Evolutionary conservation across 192 early-diverging fungal genomes (phyloP), one percentile per base, ranked within the genome.

Genomic region (Coemansia aciculifera): DNA sequence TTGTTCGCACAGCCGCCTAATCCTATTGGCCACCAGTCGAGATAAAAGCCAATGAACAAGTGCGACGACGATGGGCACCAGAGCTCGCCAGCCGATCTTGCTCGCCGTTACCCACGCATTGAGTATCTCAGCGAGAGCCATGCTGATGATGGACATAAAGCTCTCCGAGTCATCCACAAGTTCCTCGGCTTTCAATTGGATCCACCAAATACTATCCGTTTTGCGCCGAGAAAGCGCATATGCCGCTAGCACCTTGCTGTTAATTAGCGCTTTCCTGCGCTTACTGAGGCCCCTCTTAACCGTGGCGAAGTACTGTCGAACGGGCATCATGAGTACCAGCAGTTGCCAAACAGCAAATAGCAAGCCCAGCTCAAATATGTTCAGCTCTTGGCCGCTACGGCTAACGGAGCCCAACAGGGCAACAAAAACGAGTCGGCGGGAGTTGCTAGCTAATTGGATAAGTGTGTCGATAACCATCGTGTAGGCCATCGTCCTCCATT

Each of bases 31-130:
- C 2, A 74, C 54, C 15, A 42, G 0, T 3, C 34, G 42, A 4
- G 67, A 67, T 12, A 65, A 9, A 2, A 52, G 5, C 42, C 59
- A 24, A 29, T 68, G 66, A 0, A 12, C 57, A 24, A 69, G 38
- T 7, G 63, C 65, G 15, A 73, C 56, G 15, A 49, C 27, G 21
- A 67, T 49, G 0, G 76, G 76, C 34, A 78, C 69, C 11, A 78
- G 6, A 15, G 66, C 67, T 3, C 52, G 59, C 76, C 76, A 78
- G 2, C 76, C 76, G 31, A 78, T 44, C 27, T 42, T 57, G 61
- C 59, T 66, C 23, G 71, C 65, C 1, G 72, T 65, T 10, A 78
- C 37, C 76, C 76, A 78, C 5, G 44, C 34, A 15, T 67, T 63
- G 13, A 78, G 31, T 3, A 67, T 3, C 39, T 78, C 59, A 3